phyloP scores from a whole-genome alignment of 163 green algal genomes.

The Scenedesmus sp. region DNA sequence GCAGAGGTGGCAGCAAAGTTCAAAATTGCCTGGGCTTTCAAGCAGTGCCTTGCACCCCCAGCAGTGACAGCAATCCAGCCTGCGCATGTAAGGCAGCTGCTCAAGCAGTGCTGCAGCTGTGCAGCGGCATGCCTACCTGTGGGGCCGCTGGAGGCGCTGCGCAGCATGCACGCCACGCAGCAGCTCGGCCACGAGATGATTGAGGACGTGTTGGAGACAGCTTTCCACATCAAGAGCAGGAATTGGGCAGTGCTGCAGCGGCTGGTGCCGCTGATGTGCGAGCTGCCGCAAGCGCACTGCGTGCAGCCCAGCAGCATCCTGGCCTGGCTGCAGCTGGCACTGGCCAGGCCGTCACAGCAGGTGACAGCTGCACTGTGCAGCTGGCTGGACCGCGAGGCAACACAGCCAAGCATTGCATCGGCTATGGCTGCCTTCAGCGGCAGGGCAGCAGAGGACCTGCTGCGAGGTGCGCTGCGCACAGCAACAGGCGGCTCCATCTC shows the following conservation, averaged over 20 bases:
- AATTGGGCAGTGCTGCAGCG: not conserved
- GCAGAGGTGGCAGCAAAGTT: not conserved
- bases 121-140: no score
- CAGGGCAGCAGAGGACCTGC: not conserved
- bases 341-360: not conserved
- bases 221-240: not conserved
- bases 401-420: not conserved
- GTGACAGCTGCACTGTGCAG: not conserved
- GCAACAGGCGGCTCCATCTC: not conserved
- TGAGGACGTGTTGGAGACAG: not conserved
- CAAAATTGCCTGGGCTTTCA: not conserved
- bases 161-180: not conserved
- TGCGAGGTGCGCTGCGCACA: not conserved
- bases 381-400: not conserved
- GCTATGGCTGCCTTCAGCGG: not conserved
- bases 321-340: not conserved
- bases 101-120: not conserved
- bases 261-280: not conserved
- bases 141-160: not conserved
- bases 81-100: not conserved
- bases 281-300: not conserved
- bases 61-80: not conserved
- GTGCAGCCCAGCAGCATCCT: not conserved
- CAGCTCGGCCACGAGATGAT: not conserved
- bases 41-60: not conserved